Evolutionary conservation across 1,284 basidiomycete species (phyloP), one percentile per base, ranked within the genome.

Genomic region (Athelia sp.): DNA sequence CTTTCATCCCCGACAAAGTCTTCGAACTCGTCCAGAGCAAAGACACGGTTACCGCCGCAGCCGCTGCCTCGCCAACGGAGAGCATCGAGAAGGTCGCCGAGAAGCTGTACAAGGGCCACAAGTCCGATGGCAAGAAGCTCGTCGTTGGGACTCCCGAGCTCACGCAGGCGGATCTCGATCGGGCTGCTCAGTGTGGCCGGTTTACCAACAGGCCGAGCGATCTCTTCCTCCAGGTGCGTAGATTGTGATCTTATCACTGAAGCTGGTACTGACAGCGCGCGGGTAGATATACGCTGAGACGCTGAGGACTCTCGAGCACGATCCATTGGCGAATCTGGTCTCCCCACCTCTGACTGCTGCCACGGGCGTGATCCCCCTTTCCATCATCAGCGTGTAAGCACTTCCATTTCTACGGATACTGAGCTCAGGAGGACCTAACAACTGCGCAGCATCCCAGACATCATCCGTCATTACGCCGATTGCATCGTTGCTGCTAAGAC

Each of bases 381-480:
- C 69, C 18, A 68, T 76, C 53, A 57, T 75, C 45, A 72, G 70
- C 3, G 61, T 69, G 63, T 65, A 50, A 32, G 62, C 56, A 13
- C 38, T 38, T 10, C 21, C n/a, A n/a, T n/a, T n/a, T n/a, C n/a
- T n/a, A n/a, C n/a, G n/a, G n/a, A 34, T 17, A 44, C 36, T 24
- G 13, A 17, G 24, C 23, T 4, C 10, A 10, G 52, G 11, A 6
- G 26, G 43, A 45, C 24, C 50, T 29, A 56, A 65, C 58, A 59
- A 64, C 49, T 66, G 15, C 26, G 62, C 34, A 73, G 78, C 26
- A 80, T 82, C 32, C 79, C 79, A 2, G 80, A 82, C 56, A 82
- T 82, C 55, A 80, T 81, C 71, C 67, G 71, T 44, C 76, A 82
- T 56, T 75, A 77, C 58, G 66, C 69, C 22, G 70, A 76, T 44